Base-by-base conservation (phyloP, 2,329 filamentous ascomycete genomes). In the Pyrenochaeta sp. region DNA sequence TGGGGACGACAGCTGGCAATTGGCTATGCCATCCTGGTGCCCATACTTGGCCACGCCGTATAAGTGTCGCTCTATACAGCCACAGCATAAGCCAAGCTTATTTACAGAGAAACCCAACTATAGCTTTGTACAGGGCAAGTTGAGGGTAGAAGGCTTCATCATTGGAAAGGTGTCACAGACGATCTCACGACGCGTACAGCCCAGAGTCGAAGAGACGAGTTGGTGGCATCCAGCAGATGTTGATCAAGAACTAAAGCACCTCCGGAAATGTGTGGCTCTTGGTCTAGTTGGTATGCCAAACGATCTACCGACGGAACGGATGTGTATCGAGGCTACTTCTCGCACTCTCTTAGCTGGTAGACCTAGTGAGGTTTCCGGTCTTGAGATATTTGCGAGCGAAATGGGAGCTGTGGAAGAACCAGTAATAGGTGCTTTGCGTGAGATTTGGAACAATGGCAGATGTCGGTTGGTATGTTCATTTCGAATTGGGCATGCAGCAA, bases 201-300 rank as follows among this genome's bases (percentile, higher is more conserved):
- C 15, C 18, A 13, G 22, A 20, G 7, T 21, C 11, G 15, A 7
- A 7, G 31, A 6, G 11, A 20, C 3, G 15, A 19, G 6, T 21
- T 19, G 31, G 14, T 35, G 31, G 31, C 17, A 35, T 20, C n/a
- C 20, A 21, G 17, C 14, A 21, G 18, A 21, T 3, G 14, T 35
- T 35, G 31, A 35, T 11, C 18, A 19, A n/a, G 31, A 35, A 35
- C 31, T 5, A 21, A 35, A 35, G 31, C 31, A 35, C 19, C 22
- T 7, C 8, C 10, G 14, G 17, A 35, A 21, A 13, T 35, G 31
- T n/a, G 8, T 35, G 14, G 3, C 3, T 21, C 31, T 35, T 19
- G 31, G 31, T 13, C 17, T 35, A 21, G 5, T 3, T 35, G 31
- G 17, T 35, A 35, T 20, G 10, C 15, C 18, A 21, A 35, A 35